These are phyloP conservation scores for Magnusiomyces sp. DNA, from an alignment of 1,139 yeast species.

Conservation along the genomic window DNA sequence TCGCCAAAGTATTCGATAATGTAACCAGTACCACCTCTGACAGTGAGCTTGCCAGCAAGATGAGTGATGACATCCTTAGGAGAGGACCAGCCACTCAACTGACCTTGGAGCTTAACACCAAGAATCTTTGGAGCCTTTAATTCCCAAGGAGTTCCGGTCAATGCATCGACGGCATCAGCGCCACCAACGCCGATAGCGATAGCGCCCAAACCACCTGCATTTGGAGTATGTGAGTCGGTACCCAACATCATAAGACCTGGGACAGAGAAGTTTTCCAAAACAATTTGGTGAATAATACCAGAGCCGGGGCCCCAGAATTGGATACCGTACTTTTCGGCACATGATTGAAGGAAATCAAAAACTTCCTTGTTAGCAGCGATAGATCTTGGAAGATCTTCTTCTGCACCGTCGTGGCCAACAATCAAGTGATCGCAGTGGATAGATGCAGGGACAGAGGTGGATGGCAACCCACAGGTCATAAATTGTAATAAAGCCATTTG, in stretches of 20 bases:
- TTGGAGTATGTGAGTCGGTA: slow-evolving; percentile 95
- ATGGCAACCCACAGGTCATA: slow-evolving; percentile 87
- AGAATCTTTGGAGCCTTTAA: slow-evolving; percentile 89
- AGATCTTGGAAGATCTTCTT: slow-evolving; percentile 61
- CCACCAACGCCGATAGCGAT: slow-evolving; percentile 98
- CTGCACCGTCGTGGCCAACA: slow-evolving; percentile 91
- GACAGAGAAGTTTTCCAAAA: slow-evolving; percentile 85
- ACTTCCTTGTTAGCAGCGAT: slow-evolving; percentile 86
- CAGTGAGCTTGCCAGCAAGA: slow-evolving; percentile 84
- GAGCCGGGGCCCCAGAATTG: slow-evolving; percentile 99
- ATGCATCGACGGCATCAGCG: slow-evolving; percentile 96
- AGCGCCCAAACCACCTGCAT: slow-evolving; percentile 96
- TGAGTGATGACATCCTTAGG: slow-evolving; percentile 93
- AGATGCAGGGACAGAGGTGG: slow-evolving; percentile 87
- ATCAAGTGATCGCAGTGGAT: slow-evolving; percentile 97
- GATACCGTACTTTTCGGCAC: slow-evolving; percentile 88
- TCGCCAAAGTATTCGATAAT: slow-evolving; percentile 94
- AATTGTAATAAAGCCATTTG: slow-evolving; percentile 95
- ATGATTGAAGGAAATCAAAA: slow-evolving; percentile 81
- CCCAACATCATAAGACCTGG: slow-evolving; percentile 97
- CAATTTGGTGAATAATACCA: slow-evolving; percentile 96
- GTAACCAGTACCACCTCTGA: slow-evolving; percentile 95
- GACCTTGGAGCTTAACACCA: slow-evolving; percentile 87
- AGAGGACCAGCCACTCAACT: slow-evolving; percentile 82
- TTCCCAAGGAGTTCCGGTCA: slow-evolving; percentile 99